Percentiles rank a stretch among this genome's conserved stretches.
These are phyloP conservation scores for Gorgonomyces haynaldii DNA, from an alignment of 192 early-diverging fungal species.

Conservation along the genomic window DNA sequence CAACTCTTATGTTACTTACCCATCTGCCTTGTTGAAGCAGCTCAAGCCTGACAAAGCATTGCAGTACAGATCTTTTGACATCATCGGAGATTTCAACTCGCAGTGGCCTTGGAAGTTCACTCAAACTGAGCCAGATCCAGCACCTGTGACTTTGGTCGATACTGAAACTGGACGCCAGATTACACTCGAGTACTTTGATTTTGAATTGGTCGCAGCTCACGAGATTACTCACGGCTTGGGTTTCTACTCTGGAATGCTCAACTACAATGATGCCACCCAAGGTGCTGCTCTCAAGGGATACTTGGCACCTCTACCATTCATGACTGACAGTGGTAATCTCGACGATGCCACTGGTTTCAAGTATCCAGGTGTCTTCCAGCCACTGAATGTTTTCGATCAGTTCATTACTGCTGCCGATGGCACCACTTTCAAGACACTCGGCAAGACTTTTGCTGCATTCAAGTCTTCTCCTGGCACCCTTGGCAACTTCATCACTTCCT, in stretches of 20 bases:
- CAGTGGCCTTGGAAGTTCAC: conserved; percentile 14
- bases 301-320: conserved; percentile 15
- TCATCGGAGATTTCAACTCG: conserved; percentile 21
- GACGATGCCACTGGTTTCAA: conserved; percentile 4
- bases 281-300: conserved; percentile 7
- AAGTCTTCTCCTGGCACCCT: no score
- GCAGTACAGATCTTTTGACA: conserved; percentile 15
- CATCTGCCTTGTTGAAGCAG: conserved; percentile 23
- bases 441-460: no score
- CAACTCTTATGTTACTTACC: conserved; percentile 16
- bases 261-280: neutral
- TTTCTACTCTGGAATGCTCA: conserved; percentile 10
- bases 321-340: neutral
- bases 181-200: no score
- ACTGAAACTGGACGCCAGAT: no score
- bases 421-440: no score
- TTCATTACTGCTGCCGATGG: no score
- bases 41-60: conserved; percentile 6
- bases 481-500: conserved; percentile 8
- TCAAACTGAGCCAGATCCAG: neutral
- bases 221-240: conserved; percentile 25
- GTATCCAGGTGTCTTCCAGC: no score
- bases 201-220: conserved; percentile 19
- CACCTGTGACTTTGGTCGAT: conserved; percentile 11
- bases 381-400: conserved; percentile 16